These are phyloP conservation scores for Leishmania lainsoni DNA, from an alignment of 208 protist species.

Conservation along the genomic window DNA sequence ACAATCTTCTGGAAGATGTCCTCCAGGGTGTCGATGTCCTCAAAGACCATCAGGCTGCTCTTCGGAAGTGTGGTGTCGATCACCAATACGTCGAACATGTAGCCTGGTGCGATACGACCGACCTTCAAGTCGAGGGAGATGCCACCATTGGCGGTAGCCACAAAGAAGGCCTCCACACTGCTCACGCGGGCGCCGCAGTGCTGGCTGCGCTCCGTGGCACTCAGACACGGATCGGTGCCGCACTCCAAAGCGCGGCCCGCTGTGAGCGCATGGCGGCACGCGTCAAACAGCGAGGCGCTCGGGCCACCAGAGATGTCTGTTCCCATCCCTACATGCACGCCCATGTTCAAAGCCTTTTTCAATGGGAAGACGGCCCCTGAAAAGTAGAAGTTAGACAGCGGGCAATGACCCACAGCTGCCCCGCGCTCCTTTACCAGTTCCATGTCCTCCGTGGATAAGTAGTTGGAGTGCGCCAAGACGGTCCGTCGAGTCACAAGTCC, in stretches of 20 bases:
- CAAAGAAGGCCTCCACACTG: constrained; percentile 79
- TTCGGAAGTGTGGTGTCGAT: constrained; percentile 65
- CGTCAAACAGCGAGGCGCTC: constrained; percentile 77
- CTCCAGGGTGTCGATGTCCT: constrained; percentile 50
- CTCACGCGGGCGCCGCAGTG: constrained; percentile 33
- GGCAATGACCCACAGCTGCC: constrained; percentile 90
- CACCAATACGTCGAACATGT: constrained; percentile 89
- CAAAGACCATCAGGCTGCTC: constrained; percentile 61
- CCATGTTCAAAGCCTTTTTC: constrained; percentile 54
- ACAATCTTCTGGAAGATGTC: constrained; percentile 87
- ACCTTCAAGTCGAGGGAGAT: constrained; percentile 85
- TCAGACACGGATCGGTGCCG: constrained; percentile 44
- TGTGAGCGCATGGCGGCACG: constrained; percentile 77
- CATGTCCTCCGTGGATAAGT: constrained; percentile 87
- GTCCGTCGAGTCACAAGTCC: constrained; percentile 83
- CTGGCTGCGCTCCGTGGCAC: constrained; percentile 33
- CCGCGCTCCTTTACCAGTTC: constrained; percentile 57
- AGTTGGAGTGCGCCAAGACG: constrained; percentile 91
- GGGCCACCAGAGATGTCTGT: constrained; percentile 70
- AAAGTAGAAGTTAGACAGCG: constrained; percentile 94
- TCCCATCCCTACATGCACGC: constrained; percentile 92
- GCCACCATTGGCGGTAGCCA: constrained; percentile 90
- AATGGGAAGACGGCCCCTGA: constrained; percentile 76
- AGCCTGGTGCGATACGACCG: constrained; percentile 85
- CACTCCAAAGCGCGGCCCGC: constrained; percentile 63